Evolutionary conservation across 176 grass and related monocot genomes (phyloP).

Genomic region (Lolium rigidum): DNA sequence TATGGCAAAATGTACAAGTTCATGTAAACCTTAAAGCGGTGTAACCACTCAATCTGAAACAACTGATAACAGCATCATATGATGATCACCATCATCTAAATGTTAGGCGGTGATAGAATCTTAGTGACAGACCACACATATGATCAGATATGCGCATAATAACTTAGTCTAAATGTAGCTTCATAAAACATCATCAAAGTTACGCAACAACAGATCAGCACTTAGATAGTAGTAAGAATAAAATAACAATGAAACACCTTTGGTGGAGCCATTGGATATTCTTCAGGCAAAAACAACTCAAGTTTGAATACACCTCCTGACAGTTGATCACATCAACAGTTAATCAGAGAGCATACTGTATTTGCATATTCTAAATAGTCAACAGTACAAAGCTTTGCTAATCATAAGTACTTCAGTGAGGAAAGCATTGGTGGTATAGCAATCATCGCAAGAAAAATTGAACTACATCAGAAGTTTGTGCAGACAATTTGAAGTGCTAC

Average conservation of each 20-base stretch:
- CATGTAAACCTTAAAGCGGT: background rate
- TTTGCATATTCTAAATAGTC: background rate
- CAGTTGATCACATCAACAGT: background rate
- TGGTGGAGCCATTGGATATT: slow-evolving; percentile 96
- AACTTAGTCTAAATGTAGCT: slow-evolving; percentile 13
- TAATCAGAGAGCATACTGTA: slow-evolving; percentile 32
- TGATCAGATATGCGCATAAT: background rate
- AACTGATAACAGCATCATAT: background rate
- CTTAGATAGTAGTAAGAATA: slow-evolving; percentile 50
- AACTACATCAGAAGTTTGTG: background rate
- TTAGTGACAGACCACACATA: background rate
- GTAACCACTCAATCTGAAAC: slow-evolving; percentile 4
- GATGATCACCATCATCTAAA: slow-evolving; percentile 4
- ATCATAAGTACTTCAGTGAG: background rate
- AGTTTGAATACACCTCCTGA: slow-evolving; percentile 97
- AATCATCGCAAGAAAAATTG: slow-evolving; percentile 27
- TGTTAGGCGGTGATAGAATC: slow-evolving; percentile 25
- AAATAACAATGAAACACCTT: slow-evolving; percentile 66
- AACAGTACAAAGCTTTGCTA: background rate
- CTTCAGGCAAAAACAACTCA: slow-evolving; percentile 94
- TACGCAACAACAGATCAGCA: background rate
- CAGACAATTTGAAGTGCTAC: background rate
- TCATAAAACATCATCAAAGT: slow-evolving; percentile 28
- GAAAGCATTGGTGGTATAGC: slow-evolving; percentile 12
- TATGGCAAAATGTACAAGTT: background rate